Percentiles rank a stretch among this genome's conserved stretches.
Evolutionary conservation across 2,329 filamentous ascomycete genomes (phyloP).

Genomic region (Zopfia rhizophila): DNA sequence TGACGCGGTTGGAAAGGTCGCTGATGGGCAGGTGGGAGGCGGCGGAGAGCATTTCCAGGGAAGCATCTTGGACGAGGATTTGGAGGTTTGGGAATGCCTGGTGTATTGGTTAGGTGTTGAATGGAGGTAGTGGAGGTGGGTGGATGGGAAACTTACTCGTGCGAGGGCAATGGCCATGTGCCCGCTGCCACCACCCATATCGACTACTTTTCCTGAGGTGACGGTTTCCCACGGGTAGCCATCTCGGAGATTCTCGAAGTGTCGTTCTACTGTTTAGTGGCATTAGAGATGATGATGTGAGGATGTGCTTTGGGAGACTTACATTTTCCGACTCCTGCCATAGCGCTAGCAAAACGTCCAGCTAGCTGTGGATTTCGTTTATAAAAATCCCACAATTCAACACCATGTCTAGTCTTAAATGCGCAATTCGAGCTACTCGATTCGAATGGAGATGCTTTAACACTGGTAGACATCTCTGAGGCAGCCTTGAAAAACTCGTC

Average conservation of each 20-base stretch:
- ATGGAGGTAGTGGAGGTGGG: no score
- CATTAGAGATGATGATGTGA: no score
- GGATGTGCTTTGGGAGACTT: no score
- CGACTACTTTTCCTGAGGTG: slow-evolving; percentile 36
- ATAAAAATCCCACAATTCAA: slow-evolving; percentile 39
- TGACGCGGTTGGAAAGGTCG: slow-evolving; percentile 29
- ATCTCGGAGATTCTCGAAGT: slow-evolving; percentile 1
- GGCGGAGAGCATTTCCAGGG: slow-evolving; percentile 17
- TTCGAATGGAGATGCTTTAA: slow-evolving; percentile 8
- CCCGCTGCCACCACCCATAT: slow-evolving; percentile 42
- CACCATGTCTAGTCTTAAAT: slow-evolving; percentile 26
- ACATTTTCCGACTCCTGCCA: slow-evolving; percentile 36
- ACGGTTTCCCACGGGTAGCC: slow-evolving; percentile 38
- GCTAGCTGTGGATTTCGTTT: slow-evolving; percentile 33
- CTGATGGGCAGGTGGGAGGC: not conserved
- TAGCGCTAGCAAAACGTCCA: slow-evolving; percentile 42
- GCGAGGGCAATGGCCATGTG: slow-evolving; percentile 35
- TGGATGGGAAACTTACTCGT: slow-evolving; percentile 36
- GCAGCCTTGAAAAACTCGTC: slow-evolving; percentile 14
- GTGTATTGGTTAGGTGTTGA: no score
- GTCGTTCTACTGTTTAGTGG: not conserved
- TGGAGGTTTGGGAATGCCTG: slow-evolving; percentile 20
- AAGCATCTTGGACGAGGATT: slow-evolving; percentile 27
- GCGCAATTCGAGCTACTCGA: slow-evolving; percentile 5
- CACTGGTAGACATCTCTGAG: slow-evolving; percentile 4